Conservation (phyloP, 1,139 yeast species). For the Pichia sp. region DNA sequence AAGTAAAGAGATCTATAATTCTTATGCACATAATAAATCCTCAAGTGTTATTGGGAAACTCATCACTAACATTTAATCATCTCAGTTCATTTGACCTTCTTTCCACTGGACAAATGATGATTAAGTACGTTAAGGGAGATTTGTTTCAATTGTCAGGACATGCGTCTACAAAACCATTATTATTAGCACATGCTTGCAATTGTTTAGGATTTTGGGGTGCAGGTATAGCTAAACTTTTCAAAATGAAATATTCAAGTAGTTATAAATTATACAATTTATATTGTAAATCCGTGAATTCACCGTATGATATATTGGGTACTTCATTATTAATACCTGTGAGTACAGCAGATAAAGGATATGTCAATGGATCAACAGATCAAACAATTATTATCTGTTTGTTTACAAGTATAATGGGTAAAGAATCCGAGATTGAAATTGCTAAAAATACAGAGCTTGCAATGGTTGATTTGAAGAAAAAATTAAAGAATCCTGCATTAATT, state of each 20-base stretch:
- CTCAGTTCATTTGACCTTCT: too few relatives aligned
- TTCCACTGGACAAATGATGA: neutral
- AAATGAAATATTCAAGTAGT: slow-evolving; percentile 43
- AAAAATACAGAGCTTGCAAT: slow-evolving; percentile 43
- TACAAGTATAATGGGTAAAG: slow-evolving; percentile 46
- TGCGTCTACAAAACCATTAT: slow-evolving; percentile 23
- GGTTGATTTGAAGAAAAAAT: slow-evolving; percentile 38
- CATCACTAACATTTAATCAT: too few relatives aligned
- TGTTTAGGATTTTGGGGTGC: slow-evolving; percentile 82
- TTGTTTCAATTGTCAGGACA: slow-evolving; percentile 38
- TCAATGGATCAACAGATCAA: slow-evolving; percentile 25
- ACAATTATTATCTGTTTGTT: slow-evolving; percentile 56
- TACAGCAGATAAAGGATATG: slow-evolving; percentile 30
- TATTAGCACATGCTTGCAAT: slow-evolving; percentile 73
- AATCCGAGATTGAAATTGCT: slow-evolving; percentile 41
- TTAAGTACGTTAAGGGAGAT: slow-evolving; percentile 53
- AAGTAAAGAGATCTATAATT: too few relatives aligned
- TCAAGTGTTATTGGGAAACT: too few relatives aligned
- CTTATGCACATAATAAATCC: too few relatives aligned
- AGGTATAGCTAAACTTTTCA: slow-evolving; percentile 61
- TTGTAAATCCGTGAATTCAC: slow-evolving; percentile 35
- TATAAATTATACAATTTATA: slow-evolving; percentile 41
- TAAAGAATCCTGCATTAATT: slow-evolving; percentile 21
- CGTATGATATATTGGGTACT: slow-evolving; percentile 44
- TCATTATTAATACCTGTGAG: slow-evolving; percentile 41